Evolutionary conservation across 1,284 basidiomycete species (phyloP), one percentile per base, ranked within the genome.

Genomic region (Heliocybe sulcata): DNA sequence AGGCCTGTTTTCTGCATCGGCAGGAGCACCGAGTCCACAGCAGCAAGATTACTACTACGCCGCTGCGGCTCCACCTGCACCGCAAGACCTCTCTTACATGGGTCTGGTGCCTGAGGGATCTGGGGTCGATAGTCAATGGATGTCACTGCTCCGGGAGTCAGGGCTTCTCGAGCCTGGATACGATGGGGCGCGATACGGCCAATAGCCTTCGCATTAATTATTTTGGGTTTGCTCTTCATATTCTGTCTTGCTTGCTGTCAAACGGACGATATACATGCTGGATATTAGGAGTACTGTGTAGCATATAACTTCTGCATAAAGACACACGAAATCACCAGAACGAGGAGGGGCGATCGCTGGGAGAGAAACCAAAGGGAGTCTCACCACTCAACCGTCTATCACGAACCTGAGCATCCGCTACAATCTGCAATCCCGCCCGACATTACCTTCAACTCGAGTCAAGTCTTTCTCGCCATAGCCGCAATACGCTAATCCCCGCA

Each of bases 401-500:
- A 9, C 47, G 16, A 42, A n/a, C 16, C 38, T 42, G 38, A 42
- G 16, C 38, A 6, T 42, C 4, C 3, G 6, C 38, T 42, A 42
- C 38, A 42, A 42, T n/a, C 38, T 42, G 38, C 38, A 42, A 42
- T 20, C 19, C 38, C 38, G 38, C 19, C 38, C 38, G 38, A 42
- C 38, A n/a, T 42, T 42, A 42, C 38, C 38, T 42, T 42, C 38
- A 20, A 42, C 4, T 42, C n/a, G 6, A 16, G 16, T 42, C 38
- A 42, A 20, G n/a, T 42, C 38, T 29, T n/a, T 49, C 27, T 49
- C 33, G 23, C 52, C 52, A 45, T 53, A 80, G 10, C 69, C 76
- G 63, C 77, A 73, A 61, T 72, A 83, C 23, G 77, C 81, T n/a
- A 83, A 78, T 1, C 81, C 82, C 52, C 81, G 67, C 58, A 83